Evolutionary conservation across 306 rosid species (phyloP).

Genomic region (Sphenostylis stenocarpa): DNA sequence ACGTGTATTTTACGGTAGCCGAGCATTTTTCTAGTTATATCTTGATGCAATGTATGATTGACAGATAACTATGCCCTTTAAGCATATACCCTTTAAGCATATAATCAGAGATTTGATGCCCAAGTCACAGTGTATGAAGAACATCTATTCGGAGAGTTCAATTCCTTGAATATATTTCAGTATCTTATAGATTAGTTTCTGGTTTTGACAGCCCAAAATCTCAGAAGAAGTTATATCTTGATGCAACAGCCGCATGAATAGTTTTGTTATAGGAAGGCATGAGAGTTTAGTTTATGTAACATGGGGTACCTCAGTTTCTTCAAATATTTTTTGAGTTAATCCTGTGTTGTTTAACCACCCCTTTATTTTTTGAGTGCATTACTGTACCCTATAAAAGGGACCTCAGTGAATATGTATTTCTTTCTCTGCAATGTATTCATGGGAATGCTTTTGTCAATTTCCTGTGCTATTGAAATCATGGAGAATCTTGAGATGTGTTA

Average conservation of each 20-base stretch:
- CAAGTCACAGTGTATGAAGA: neutral
- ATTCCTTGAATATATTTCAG: neutral
- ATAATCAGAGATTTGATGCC: neutral
- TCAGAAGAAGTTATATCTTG: constrained; percentile 6
- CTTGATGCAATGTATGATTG: constrained; percentile 18
- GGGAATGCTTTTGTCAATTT: constrained; percentile 24
- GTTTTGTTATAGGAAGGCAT: constrained; percentile 11
- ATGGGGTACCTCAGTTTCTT: constrained; percentile 20
- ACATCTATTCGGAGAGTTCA: neutral
- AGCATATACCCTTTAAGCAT: neutral
- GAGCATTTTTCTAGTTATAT: constrained; percentile 71
- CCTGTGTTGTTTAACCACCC: constrained; percentile 8
- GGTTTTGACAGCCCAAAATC: neutral
- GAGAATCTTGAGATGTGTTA: neutral
- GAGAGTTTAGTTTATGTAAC: constrained; percentile 18
- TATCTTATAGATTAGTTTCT: neutral
- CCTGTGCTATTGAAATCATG: constrained; percentile 16
- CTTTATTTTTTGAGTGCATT: neutral
- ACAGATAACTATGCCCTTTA: neutral
- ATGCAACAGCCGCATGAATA: constrained; percentile 27
- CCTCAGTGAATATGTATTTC: neutral
- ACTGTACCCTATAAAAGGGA: neutral
- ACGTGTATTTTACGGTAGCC: constrained; percentile 77
- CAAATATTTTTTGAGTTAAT: constrained; percentile 16
- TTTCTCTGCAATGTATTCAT: constrained; percentile 18